phyloP scores from a whole-genome alignment of 495 filamentous ascomycete species.

The Ramalina intermedia region DNA sequence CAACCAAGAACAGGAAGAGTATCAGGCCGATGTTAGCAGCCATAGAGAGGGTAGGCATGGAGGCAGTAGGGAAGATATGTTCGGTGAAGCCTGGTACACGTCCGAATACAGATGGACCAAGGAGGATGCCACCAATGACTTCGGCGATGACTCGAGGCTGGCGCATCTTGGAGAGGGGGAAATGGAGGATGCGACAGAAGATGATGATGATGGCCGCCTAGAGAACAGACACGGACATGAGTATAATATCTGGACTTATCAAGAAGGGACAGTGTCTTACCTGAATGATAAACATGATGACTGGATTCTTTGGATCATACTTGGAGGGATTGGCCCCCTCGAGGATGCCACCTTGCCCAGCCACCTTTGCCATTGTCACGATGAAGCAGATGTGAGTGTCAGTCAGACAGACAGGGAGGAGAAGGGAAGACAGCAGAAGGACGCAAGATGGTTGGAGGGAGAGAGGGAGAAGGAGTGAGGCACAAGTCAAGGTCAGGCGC shows the following conservation, averaged over 20 bases:
- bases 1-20: constrained; percentile 85
- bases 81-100: constrained; percentile 66
- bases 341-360: constrained; percentile 54
- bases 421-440: too few species aligned
- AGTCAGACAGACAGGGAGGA: too few species aligned
- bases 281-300: constrained; percentile 91
- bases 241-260: not conserved
- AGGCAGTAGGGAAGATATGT: constrained; percentile 60
- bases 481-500: too few species aligned
- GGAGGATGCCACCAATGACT: constrained; percentile 81
- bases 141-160: constrained; percentile 93
- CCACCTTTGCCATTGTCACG: constrained; percentile 15
- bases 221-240: not conserved
- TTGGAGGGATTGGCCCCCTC: constrained; percentile 57
- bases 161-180: constrained; percentile 68
- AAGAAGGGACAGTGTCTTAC: constrained; percentile 24
- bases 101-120: constrained; percentile 79
- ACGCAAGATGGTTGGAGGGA: too few species aligned
- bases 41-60: constrained; percentile 61
- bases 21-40: constrained; percentile 84
- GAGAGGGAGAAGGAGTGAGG: too few species aligned
- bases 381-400: not conserved
- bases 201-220: constrained; percentile 83
- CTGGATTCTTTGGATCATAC: constrained; percentile 70
- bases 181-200: constrained; percentile 72